These are phyloP conservation scores for Kwoniella pini DNA, from an alignment of 768 basidiomycete genomes.

Conservation along the genomic window DNA sequence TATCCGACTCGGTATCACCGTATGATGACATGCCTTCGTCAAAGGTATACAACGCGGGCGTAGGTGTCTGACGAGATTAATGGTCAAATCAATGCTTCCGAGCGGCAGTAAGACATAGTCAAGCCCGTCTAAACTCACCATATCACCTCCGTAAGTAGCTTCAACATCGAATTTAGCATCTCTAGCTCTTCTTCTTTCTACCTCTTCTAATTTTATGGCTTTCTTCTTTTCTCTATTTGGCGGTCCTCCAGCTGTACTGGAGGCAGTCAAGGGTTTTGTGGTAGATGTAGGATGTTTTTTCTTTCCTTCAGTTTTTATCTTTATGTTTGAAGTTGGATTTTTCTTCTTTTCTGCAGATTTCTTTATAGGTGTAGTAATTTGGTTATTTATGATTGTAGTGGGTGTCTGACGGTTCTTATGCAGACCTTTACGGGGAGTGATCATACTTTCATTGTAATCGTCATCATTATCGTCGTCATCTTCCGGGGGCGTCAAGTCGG, in stretches of 20 bases:
- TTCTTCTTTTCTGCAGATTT: conserved; percentile 19
- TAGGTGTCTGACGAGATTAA: conserved; percentile 2
- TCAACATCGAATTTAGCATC: conserved; percentile 41
- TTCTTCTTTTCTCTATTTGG: conserved; percentile 41
- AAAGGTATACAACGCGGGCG: conserved; percentile 9
- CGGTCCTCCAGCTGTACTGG: conserved; percentile 25
- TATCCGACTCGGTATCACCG: conserved; percentile 43
- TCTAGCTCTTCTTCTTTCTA: conserved; percentile 40
- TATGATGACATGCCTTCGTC: conserved; percentile 34
- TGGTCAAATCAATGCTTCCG: background rate
- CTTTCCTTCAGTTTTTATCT: conserved; percentile 19
- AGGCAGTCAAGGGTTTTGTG: background rate
- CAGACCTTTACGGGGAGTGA: conserved; percentile 23
- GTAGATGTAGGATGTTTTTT: conserved; percentile 25
- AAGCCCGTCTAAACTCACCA: background rate
- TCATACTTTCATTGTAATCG: conserved; percentile 23
- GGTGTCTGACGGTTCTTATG: conserved; percentile 16
- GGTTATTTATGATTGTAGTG: conserved; percentile 4
- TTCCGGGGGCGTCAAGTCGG: conserved; percentile 37
- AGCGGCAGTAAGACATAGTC: background rate
- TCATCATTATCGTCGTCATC: conserved; percentile 23
- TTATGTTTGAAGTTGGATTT: conserved; percentile 5
- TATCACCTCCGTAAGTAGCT: conserved; percentile 7
- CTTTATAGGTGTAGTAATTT: conserved; percentile 3
- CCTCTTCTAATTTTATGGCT: conserved; percentile 33